Conservation (phyloP, 805 yeast species). For the Saccharomycopsis sp. region DNA sequence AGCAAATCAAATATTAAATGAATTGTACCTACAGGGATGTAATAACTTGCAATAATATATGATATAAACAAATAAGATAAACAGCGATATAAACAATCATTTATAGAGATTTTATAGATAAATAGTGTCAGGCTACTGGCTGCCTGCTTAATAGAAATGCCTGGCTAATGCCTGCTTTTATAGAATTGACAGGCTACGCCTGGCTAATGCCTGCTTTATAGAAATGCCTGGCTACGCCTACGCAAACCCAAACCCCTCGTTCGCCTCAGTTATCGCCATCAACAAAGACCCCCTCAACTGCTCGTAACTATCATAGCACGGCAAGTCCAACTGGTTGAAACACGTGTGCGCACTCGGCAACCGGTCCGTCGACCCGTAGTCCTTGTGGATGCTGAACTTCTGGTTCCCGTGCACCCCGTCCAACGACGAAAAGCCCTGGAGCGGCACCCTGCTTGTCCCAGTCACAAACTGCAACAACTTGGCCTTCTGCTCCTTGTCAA, state of each 20-base stretch:
- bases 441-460: conserved; percentile 94
- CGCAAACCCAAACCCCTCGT: conserved; percentile 93
- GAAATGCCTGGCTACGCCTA: too few species aligned
- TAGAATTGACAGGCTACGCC: too few species aligned
- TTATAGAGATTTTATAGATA: too few species aligned
- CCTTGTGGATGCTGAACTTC: conserved; percentile 84
- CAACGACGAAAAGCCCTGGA: conserved; percentile 85
- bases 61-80: too few species aligned
- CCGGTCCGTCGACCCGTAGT: conserved; percentile 77
- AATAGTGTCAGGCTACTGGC: too few species aligned
- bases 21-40: too few species aligned
- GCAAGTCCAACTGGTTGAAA: conserved; percentile 89
- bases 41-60: too few species aligned
- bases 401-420: conserved; percentile 83
- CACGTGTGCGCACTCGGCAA: conserved; percentile 96
- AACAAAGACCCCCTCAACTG: conserved; percentile 73
- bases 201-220: too few species aligned
- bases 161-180: too few species aligned
- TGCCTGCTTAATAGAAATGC: too few species aligned
- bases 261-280: conserved; percentile 87
- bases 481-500: conserved; percentile 91
- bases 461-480: conserved; percentile 92
- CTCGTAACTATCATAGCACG: conserved; percentile 87
- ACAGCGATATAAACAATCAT: too few species aligned
- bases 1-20: too few species aligned